Percentiles rank a stretch among this genome's conserved stretches.
These are phyloP conservation scores for Clathrus columnatus DNA, from an alignment of 768 basidiomycete species.

Conservation along the genomic window DNA sequence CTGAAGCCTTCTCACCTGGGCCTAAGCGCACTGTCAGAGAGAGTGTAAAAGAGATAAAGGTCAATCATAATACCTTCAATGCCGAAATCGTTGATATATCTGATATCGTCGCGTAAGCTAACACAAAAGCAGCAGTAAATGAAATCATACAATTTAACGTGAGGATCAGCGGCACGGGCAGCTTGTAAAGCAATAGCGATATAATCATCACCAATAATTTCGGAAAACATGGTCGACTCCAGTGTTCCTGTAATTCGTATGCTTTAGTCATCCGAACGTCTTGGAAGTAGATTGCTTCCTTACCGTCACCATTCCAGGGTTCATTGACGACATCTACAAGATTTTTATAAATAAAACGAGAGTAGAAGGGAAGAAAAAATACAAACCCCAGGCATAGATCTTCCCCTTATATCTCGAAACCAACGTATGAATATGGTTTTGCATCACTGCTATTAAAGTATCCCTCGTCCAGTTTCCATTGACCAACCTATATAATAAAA, in stretches of 20 bases:
- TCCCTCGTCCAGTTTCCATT: not conserved
- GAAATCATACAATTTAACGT: slow-evolving; percentile 26
- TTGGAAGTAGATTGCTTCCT: not conserved
- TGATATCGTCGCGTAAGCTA: not conserved
- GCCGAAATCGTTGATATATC: not conserved
- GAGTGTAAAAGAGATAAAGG: not conserved
- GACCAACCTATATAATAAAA: too few species aligned
- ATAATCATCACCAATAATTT: slow-evolving; percentile 42
- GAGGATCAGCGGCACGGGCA: slow-evolving; percentile 40
- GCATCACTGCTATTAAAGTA: slow-evolving; percentile 25
- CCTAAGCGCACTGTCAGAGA: not conserved
- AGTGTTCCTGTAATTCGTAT: slow-evolving; percentile 27
- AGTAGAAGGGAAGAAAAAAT: not conserved
- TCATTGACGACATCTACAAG: slow-evolving; percentile 25
- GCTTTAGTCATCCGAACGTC: too few species aligned
- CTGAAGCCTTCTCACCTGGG: not conserved
- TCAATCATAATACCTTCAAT: not conserved
- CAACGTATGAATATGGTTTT: slow-evolving; percentile 40
- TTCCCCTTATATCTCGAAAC: slow-evolving; percentile 44
- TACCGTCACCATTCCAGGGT: slow-evolving; percentile 41
- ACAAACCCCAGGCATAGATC: slow-evolving; percentile 35
- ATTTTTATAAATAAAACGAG: not conserved
- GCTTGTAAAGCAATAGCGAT: slow-evolving; percentile 44
- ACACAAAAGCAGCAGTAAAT: too few species aligned
- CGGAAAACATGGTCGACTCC: slow-evolving; percentile 38